Base-by-base conservation (phyloP, 495 filamentous ascomycete species). In the Tuber calosporum region DNA sequence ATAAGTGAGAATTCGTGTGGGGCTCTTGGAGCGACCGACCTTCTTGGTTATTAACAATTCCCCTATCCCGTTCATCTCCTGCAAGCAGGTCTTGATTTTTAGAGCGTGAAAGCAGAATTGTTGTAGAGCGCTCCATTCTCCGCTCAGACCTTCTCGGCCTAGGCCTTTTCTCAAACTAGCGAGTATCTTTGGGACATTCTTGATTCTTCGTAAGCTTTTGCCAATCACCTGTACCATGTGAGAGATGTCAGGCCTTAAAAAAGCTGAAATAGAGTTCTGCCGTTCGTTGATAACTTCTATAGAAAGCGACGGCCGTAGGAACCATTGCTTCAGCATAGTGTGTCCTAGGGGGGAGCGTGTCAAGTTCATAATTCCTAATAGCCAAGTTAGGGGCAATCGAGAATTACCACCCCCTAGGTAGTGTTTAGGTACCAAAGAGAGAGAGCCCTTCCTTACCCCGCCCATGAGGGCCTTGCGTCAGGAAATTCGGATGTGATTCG, bases 391-490 rank as follows among this genome's bases (percentile, higher is more conserved):
- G 22, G 67, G 11, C 11, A 43, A 40, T 88, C 74, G 96, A 93
- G 48, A 58, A 26, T 26, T 58, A 4, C 48, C 48, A 58, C 48
- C 19, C 96, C 19, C 26, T 15, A 30, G 53, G 53, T 34, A 62
- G 53, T 17, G 26, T 34, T 15, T 62, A 62, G 13, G 53, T 85
- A 5, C 93, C 95, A 75, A 91, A 96, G 1, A 99, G 83, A 2
- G 94, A 97, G n/a, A 97, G 86, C 11, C 89, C 90, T 82, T 97
- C 93, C 81, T 97, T 97, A 0, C 90, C 87, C 20, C 90, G 90
- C 0, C 90, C 90, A 11, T 86, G 85, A 8, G 91, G 90, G 1
- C 91, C 92, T 82, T 93, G 91, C 79, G 90, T 92, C 68, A 95
- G 90, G 66, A 89, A 88, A 74, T 94, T 92, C 11, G 94, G 94